Evolutionary conservation across 345 rosid species (phyloP), one percentile per base, ranked within the genome.

Genomic region (Salix purpurea): DNA sequence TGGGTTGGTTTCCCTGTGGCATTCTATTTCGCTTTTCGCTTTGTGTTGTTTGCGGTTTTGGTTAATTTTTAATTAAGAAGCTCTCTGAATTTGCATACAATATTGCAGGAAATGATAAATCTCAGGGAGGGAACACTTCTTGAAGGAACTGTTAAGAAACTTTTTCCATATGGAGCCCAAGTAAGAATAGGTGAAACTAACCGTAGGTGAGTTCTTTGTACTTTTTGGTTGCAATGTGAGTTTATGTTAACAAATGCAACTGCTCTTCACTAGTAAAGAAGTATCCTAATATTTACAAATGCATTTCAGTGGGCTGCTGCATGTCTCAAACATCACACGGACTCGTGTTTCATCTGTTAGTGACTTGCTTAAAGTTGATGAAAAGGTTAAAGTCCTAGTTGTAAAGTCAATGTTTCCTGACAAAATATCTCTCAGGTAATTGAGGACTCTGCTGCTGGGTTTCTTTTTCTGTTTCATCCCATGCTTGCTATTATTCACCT

Each of bases 101-200:
- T 77, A 48, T 84, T 80, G 62, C 86, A 95, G 98, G 98, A 90
- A 87, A 89, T 80, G 87, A 26, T 84, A 79, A 79, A 93, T 71
- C 97, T 93, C 73, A 83, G 70, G 80, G 99, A 90, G 81, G 99
- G 99, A 78, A 88, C 97, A 69, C 93, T 95, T 77, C 86, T 93
- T 77, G 94, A 90, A 67, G 99, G 99, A 71, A 89, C 86, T 62
- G 94, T 95, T 28, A 88, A 77, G 82, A 93, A 86, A 84, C 85
- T 90, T 66, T 86, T 88, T 67, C 91, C 99, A 1, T 91, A 90
- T 81, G 99, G 98, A 83, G 98, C 98, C 61, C 97, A 91, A 82
- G 88, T 95, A 81, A 86, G 85, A 82, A 90, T 95, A 23, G 92
- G 92, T 11, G 91, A 86, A 71, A 89, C 93, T 74, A 90, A 89